phyloP scores from a whole-genome alignment of 2,329 filamentous ascomycete genomes.

The Hypocrella siamensis region DNA sequence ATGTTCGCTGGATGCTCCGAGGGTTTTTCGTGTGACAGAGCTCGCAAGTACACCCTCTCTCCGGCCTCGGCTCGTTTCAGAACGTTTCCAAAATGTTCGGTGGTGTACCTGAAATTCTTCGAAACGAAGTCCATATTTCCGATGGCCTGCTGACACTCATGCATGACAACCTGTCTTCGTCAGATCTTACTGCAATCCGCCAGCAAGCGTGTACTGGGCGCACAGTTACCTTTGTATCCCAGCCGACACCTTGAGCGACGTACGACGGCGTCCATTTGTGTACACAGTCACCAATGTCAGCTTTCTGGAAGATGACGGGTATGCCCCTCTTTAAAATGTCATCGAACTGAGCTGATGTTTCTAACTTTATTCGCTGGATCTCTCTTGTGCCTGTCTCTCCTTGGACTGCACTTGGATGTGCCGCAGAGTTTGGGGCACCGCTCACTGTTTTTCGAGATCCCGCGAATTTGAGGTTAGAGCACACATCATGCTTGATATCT shows the following conservation, averaged over 20 bases:
- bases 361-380: conserved; percentile 37
- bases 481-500: no score
- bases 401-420: conserved; percentile 1
- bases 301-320: conserved; percentile 44
- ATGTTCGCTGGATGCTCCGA: conserved; percentile 55
- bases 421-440: conserved; percentile 7
- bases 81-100: conserved; percentile 51
- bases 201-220: neutral
- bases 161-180: conserved; percentile 50
- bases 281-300: conserved; percentile 53
- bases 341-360: conserved; percentile 40
- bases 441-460: neutral
- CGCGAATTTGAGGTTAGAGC: neutral
- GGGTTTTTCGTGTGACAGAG: conserved; percentile 55
- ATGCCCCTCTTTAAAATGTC: conserved; percentile 38
- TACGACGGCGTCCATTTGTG: conserved; percentile 54
- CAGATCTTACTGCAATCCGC: neutral
- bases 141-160: conserved; percentile 40
- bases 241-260: conserved; percentile 45
- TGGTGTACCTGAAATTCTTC: conserved; percentile 71
- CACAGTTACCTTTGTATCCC: conserved; percentile 37
- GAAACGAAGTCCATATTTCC: conserved; percentile 63
- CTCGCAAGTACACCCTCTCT: conserved; percentile 58
- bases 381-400: conserved; percentile 7
- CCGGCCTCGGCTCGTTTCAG: conserved; percentile 43